Base-by-base conservation (phyloP, 129 eudicot species). In the Smallanthus sonchifolius region DNA sequence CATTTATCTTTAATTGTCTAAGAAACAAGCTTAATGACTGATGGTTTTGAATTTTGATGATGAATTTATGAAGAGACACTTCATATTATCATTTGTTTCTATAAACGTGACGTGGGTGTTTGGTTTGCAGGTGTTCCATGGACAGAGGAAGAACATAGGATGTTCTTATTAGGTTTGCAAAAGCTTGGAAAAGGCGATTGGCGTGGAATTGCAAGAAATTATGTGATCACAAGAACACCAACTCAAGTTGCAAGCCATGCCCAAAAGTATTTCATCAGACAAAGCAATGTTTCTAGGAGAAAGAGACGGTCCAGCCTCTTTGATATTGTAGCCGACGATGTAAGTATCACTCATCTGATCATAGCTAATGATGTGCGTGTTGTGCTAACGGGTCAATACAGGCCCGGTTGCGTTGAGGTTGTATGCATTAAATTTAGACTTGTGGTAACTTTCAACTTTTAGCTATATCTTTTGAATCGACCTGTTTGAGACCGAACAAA, bases 141-240 rank as follows among this genome's bases (percentile, higher is more conserved):
- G 98, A 92, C 96, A 9, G 98, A 92, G 77, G 96, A 92, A 79
- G 98, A 92, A 63, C 98, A 92, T 65, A 83, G 92, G 85, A 87
- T 87, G 94, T 92, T 92, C 72, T 65, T 92, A 24, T 83, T 89
- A 81, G 98, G 98, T 43, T 78, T 92, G 75, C 98, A 92, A 79
- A 92, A 92, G 81, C 96, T 89, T 19, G 98, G 98, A n/a, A 92
- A 92, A 84, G 98, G 98, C 42, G 98, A 92, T 70, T 92, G 98
- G 98, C 95, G 98, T 10, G 98, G 98, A 61, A 92, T 92, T 39
- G 86, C 98, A 3, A 89, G 95, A 43, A 89, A 84, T 75, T 92
- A 85, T 75, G 98, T 92, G 42, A 92, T 89, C 40, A 69, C 97
- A 30, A 85, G 97, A 84, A 92, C 97, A n/a, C 97, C 97, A 15